These are phyloP conservation scores for Termitomyces sp. DNA, from an alignment of 768 basidiomycete species.

Conservation along the genomic window DNA sequence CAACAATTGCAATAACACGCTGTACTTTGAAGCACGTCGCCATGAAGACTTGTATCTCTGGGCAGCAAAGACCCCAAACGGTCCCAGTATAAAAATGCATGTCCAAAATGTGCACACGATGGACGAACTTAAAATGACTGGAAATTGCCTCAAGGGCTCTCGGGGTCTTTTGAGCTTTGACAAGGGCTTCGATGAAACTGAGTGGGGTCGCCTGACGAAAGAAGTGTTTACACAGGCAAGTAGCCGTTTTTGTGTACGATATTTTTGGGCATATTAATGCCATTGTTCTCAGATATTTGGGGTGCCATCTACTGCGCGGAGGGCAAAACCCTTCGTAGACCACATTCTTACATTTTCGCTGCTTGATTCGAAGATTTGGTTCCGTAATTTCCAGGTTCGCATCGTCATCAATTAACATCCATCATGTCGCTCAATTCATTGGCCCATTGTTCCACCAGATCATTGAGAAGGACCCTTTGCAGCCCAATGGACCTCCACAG, in stretches of 20 bases:
- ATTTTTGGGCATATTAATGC: background rate
- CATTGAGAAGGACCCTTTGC: conserved; percentile 87
- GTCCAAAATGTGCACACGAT: conserved; percentile 99
- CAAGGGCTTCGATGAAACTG: conserved; percentile 80
- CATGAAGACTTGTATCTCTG: conserved; percentile 96
- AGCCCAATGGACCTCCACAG: conserved; percentile 79
- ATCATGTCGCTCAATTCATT: background rate
- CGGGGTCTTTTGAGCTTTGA: conserved; percentile 92
- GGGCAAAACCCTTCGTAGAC: conserved; percentile 95
- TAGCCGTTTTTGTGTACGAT: conserved; percentile 10
- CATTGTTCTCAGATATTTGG: conserved; percentile 74
- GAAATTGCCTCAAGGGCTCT: conserved; percentile 95
- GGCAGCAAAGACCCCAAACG: conserved; percentile 96
- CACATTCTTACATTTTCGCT: conserved; percentile 96
- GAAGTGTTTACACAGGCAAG: conserved; percentile 91
- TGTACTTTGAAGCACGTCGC: conserved; percentile 95
- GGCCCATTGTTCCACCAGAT: conserved; percentile 47
- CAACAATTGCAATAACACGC: conserved; percentile 94
- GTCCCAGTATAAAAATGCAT: conserved; percentile 95
- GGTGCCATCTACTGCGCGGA: conserved; percentile 85
- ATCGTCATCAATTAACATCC: background rate
- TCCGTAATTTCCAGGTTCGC: conserved; percentile 94
- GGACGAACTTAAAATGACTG: conserved; percentile 99
- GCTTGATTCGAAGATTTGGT: conserved; percentile 96
- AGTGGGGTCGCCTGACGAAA: conserved; percentile 83